A percentile compares a stretch with the other conserved stretches of the same genome.
phyloP scores from a whole-genome alignment of 108 stramenopile genomes.

The Chaetoceros muelleri region DNA sequence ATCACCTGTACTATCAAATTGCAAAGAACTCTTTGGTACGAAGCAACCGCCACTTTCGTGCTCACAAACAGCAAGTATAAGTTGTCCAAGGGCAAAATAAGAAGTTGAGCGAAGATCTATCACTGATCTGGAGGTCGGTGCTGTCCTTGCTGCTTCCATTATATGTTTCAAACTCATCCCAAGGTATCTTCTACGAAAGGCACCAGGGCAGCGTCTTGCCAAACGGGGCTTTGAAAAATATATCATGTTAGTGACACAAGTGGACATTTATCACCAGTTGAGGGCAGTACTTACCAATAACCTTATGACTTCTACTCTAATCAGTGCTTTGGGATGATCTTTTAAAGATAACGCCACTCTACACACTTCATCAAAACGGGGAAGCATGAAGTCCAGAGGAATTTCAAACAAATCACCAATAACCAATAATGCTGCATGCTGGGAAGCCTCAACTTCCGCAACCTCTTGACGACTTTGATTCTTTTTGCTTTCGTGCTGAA shows the following conservation, averaged over 20 bases:
- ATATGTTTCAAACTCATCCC: conserved; percentile 65
- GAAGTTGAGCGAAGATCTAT: conserved; percentile 73
- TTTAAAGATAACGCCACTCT: conserved; percentile 64
- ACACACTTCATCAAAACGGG: conserved; percentile 88
- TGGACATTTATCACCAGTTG: background rate
- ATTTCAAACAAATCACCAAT: conserved; percentile 76
- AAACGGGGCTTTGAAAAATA: conserved; percentile 57
- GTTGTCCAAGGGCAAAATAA: conserved; percentile 76
- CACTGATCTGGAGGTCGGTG: conserved; percentile 26
- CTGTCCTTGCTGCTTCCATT: conserved; percentile 38
- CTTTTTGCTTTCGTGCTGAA: conserved; percentile 16
- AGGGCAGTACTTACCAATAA: conserved; percentile 15
- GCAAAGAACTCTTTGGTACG: conserved; percentile 19
- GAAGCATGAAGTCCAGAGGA: conserved; percentile 87
- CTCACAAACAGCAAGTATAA: conserved; percentile 76
- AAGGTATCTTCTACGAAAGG: conserved; percentile 82
- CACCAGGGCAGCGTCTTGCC: conserved; percentile 62
- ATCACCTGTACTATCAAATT: conserved; percentile 47
- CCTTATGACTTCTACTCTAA: conserved; percentile 75
- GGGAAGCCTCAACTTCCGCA: conserved; percentile 32
- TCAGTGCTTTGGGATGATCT: conserved; percentile 48
- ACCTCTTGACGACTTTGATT: conserved; percentile 11
- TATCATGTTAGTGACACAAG: background rate
- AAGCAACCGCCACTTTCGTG: conserved; percentile 51
- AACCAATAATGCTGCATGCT: conserved; percentile 87